phyloP scores from a whole-genome alignment of 768 basidiomycete genomes.

The Pleurotus pulmonarius region DNA sequence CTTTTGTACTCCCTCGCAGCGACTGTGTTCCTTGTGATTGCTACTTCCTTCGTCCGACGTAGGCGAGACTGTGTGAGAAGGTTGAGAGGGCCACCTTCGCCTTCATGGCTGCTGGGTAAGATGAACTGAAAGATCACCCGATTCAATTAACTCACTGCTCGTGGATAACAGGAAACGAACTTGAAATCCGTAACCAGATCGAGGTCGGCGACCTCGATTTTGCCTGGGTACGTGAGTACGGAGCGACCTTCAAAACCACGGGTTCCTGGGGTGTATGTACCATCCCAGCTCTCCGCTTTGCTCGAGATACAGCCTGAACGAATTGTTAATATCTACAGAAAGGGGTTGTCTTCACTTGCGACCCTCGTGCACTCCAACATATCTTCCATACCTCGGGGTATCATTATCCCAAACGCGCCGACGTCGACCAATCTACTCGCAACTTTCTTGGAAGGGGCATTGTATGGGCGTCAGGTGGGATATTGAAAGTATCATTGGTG shows the following conservation, averaged over 20 bases:
- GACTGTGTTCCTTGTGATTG: not conserved
- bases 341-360: constrained; percentile 25
- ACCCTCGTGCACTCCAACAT: constrained; percentile 28
- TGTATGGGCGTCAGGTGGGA: constrained; percentile 24
- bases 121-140: too few species aligned
- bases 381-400: constrained; percentile 28
- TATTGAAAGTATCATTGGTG: not conserved
- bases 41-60: not conserved
- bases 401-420: constrained; percentile 21
- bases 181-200: constrained; percentile 14
- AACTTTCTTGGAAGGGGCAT: constrained; percentile 23
- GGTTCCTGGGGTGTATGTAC: constrained; percentile 1
- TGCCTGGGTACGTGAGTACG: constrained; percentile 22
- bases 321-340: constrained; percentile 12
- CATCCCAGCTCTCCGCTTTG: not conserved
- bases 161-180: constrained; percentile 17
- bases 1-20: not conserved
- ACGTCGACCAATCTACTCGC: constrained; percentile 14
- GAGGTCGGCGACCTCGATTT: constrained; percentile 27
- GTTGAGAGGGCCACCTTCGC: not conserved
- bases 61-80: not conserved
- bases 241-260: constrained; percentile 17
- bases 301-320: not conserved
- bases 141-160: not conserved
- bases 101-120: constrained; percentile 5